A percentile compares a stretch with the other conserved stretches of the same genome.
phyloP scores from a whole-genome alignment of 768 basidiomycete genomes.

The Lactifluus pinguis region DNA sequence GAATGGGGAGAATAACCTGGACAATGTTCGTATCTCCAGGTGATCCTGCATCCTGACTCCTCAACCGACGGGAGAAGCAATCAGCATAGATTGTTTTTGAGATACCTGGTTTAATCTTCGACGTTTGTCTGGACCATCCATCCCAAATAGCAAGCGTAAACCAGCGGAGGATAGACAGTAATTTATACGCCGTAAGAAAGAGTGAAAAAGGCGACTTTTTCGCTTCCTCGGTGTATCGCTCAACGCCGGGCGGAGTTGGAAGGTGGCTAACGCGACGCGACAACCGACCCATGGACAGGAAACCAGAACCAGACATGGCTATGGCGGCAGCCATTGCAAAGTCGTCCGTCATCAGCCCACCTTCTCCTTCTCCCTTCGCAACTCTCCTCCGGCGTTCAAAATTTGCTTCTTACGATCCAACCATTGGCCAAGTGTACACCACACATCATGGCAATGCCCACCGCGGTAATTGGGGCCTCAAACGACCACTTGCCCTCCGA shows the following conservation, averaged over 20 bases:
- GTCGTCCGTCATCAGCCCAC: conserved; percentile 15
- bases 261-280: neutral
- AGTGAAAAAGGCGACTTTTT: conserved; percentile 7
- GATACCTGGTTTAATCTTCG: conserved; percentile 53
- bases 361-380: conserved; percentile 59
- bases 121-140: conserved; percentile 87
- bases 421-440: conserved; percentile 70
- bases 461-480: conserved; percentile 80
- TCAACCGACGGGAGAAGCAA: conserved; percentile 84
- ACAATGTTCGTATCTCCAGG: conserved; percentile 71
- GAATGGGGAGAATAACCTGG: neutral
- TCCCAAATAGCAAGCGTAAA: conserved; percentile 36
- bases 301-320: neutral
- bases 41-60: conserved; percentile 87
- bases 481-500: conserved; percentile 66
- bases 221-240: neutral
- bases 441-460: conserved; percentile 59
- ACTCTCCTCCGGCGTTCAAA: conserved; percentile 72
- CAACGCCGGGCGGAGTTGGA: conserved; percentile 8
- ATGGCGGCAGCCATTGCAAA: conserved; percentile 1
- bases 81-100: conserved; percentile 95
- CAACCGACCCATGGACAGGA: too few relatives aligned
- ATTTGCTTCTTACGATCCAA: conserved; percentile 71
- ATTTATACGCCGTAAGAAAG: conserved; percentile 65
- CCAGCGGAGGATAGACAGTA: conserved; percentile 57